Conservation (phyloP, 2,329 filamentous ascomycete genomes). For the Apiospora malaysiana region DNA sequence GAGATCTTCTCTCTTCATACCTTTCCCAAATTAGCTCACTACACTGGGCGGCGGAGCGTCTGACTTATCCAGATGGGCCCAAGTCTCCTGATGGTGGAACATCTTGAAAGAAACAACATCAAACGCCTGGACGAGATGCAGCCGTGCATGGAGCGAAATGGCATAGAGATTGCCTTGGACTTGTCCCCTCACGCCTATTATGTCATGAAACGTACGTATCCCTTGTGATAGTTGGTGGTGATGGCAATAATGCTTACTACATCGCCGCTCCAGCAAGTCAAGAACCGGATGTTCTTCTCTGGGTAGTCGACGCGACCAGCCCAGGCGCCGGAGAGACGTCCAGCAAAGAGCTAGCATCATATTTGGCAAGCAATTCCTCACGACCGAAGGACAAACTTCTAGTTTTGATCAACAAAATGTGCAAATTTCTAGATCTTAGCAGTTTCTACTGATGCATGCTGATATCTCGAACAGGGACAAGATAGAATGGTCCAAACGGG, state of each 20-base stretch:
- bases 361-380: neutral
- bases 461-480: neutral
- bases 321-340: conserved; percentile 9
- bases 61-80: conserved; percentile 10
- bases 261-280: neutral
- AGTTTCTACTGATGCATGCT: neutral
- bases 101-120: conserved; percentile 10
- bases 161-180: neutral
- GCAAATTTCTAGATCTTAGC: neutral
- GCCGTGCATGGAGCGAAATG: neutral
- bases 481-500: neutral
- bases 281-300: conserved; percentile 15
- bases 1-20: neutral
- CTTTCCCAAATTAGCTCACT: no score
- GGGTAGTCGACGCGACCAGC: conserved; percentile 22
- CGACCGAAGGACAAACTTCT: conserved; percentile 7
- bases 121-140: neutral
- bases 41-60: neutral
- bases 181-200: no score
- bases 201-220: no score
- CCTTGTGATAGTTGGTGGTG: no score
- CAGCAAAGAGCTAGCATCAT: conserved; percentile 21
- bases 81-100: neutral
- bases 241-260: no score
- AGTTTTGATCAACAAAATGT: neutral